Evolutionary conservation across 371 early-diverging fungal genomes (phyloP), one percentile per base, ranked within the genome.

Genomic region (Massospora cicadina): DNA sequence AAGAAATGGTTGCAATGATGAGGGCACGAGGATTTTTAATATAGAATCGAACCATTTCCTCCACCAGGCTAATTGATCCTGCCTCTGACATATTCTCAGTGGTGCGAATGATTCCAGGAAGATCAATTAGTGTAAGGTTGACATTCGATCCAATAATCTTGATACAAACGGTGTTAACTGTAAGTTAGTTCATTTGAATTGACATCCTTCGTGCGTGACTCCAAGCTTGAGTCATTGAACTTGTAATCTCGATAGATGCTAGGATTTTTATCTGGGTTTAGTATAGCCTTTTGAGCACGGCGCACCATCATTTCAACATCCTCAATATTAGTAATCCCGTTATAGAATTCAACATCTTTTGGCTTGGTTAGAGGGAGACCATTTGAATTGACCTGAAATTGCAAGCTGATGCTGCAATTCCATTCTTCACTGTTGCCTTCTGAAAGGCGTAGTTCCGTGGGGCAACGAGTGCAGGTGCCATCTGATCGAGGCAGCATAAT

Each of bases 81-180:
- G 65, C 55, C 31, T 78, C 74, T 10, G 74, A 70, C 30, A 33
- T 58, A 24, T 65, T 56, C 32, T 75, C 74, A 26, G 74, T 72
- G 54, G 67, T 71, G 21, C 74, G 72, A 66, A 76, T 78, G 70
- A 77, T 78, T 30, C 79, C 79, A 0, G 79, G 79, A 29, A 79
- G 61, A 67, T 78, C 79, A 33, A 76, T 74, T 57, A 79, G 65
- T 12, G 75, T 76, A 33, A 79, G 66, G 55, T 77, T 72, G 26
- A 73, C 70, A 5, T 69, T 74, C 2, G 75, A 70, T 2, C 76
- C 76, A 21, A 57, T 60, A 26, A 78, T 73, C 33, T 76, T 74
- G 24, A 78, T 61, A 63, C 77, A 77, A 26, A 77, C 74, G 12
- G 76, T 70, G 68, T 78, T 76, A 43, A 66, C 70, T 66, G 61